phyloP scores from a whole-genome alignment of 2,329 filamentous ascomycete genomes.

The Passalora sequoiae region DNA sequence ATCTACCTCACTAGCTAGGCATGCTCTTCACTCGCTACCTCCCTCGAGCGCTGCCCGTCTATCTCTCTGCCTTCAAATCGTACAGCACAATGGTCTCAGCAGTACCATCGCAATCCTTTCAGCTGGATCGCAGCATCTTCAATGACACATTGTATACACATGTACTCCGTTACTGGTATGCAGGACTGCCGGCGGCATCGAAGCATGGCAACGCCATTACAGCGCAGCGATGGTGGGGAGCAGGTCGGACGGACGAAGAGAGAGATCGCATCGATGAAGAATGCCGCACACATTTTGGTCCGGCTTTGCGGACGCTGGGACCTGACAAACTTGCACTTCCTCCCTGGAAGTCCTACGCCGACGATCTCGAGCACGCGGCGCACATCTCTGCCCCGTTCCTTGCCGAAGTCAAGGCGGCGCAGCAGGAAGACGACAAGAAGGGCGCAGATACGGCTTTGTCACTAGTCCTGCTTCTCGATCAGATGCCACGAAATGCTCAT shows the following conservation, averaged over 20 bases:
- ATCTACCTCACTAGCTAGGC: no score
- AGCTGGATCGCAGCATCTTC: constrained; percentile 38
- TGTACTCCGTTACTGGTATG: constrained; percentile 39
- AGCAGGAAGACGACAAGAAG: constrained; percentile 20
- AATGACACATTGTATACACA: constrained; percentile 36
- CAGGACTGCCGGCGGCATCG: constrained; percentile 29
- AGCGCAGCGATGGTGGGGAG: constrained; percentile 38
- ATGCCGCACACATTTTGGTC: constrained; percentile 33
- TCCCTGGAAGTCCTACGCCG: constrained; percentile 20
- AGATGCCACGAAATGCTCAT: constrained; percentile 59
- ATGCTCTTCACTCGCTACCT: neutral
- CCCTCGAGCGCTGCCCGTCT: neutral
- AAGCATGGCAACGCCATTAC: constrained; percentile 24
- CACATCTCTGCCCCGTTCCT: constrained; percentile 36
- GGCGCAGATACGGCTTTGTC: constrained; percentile 42
- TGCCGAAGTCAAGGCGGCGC: constrained; percentile 28
- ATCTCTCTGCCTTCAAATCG: neutral
- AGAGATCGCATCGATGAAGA: constrained; percentile 35
- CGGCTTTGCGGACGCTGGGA: constrained; percentile 36
- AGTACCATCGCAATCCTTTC: constrained; percentile 16
- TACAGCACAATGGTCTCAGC: constrained; percentile 6
- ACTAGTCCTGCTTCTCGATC: constrained; percentile 56
- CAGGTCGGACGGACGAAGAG: constrained; percentile 30
- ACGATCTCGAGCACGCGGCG: constrained; percentile 22
- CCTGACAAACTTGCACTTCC: constrained; percentile 34